Conservation (phyloP, 2,329 filamentous ascomycete species). For the Fusarium tanahbumbuense region DNA sequence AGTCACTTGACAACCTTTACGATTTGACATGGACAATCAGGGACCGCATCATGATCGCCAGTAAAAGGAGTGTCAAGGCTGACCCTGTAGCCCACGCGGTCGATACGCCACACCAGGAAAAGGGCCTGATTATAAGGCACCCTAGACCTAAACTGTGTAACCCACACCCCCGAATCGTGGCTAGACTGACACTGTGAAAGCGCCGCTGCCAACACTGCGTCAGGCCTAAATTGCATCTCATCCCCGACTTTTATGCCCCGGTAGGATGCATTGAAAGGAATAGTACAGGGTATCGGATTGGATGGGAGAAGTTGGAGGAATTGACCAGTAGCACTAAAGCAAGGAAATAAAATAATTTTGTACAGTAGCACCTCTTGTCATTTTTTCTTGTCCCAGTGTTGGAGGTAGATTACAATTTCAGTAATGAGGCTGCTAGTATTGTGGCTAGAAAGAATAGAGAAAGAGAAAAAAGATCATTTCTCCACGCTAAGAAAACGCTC, state of each 20-base stretch:
- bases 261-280: constrained; percentile 3
- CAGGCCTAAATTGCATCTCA: constrained; percentile 8
- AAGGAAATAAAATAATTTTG: background rate
- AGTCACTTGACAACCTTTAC: constrained; percentile 1
- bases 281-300: constrained; percentile 18
- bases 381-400: background rate
- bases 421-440: constrained; percentile 16
- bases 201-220: constrained; percentile 6
- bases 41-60: constrained; percentile 18
- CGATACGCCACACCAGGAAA: constrained; percentile 28
- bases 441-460: constrained; percentile 6
- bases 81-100: constrained; percentile 39
- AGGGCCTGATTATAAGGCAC: constrained; percentile 18
- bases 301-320: constrained; percentile 6
- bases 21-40: background rate
- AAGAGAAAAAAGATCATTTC: background rate
- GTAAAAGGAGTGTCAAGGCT: constrained; percentile 5
- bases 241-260: constrained; percentile 9
- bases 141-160: background rate
- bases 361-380: background rate
- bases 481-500: constrained; percentile 7
- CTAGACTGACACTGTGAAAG: background rate
- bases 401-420: constrained; percentile 14
- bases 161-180: background rate
- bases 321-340: constrained; percentile 19